Evolutionary conservation across 345 rosid genomes (phyloP).

Genomic region (Lepidium didymum): DNA sequence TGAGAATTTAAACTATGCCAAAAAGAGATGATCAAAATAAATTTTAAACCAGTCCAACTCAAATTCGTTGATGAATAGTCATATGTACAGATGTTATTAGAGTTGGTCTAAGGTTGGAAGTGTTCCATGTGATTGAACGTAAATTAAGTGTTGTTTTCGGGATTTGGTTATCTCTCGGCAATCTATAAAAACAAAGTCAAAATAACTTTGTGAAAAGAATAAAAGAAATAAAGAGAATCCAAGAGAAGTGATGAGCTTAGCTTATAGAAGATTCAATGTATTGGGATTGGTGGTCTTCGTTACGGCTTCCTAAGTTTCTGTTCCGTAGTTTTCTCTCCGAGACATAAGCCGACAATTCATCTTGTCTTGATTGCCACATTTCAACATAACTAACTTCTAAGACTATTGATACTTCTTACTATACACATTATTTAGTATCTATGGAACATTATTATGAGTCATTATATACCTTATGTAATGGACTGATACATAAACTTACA

Average conservation of each 20-base stretch:
- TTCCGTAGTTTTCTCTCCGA: conserved; percentile 30
- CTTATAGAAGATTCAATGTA: conserved; percentile 22
- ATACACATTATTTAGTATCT: conserved; percentile 1
- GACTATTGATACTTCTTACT: background rate
- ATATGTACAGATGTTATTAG: background rate
- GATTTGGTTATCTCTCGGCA: background rate
- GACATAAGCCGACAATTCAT: conserved; percentile 21
- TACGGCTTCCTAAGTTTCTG: conserved; percentile 22
- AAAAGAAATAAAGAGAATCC: conserved; percentile 5
- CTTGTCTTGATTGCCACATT: conserved; percentile 11
- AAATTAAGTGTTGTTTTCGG: background rate
- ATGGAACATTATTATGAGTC: background rate
- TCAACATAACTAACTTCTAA: conserved; percentile 15
- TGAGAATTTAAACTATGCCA: too few relatives aligned
- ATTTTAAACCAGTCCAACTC: too few relatives aligned
- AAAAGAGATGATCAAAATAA: too few relatives aligned
- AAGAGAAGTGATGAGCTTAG: background rate
- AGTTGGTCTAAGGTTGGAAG: conserved; percentile 3
- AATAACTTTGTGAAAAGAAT: background rate
- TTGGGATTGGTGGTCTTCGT: conserved; percentile 24
- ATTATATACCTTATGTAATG: background rate
- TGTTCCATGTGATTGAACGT: background rate
- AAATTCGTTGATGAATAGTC: background rate
- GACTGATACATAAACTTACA: background rate
- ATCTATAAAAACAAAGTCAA: background rate